These are phyloP conservation scores for Termitomyces bulborhizus DNA, from an alignment of 768 basidiomycete species.

Conservation along the genomic window DNA sequence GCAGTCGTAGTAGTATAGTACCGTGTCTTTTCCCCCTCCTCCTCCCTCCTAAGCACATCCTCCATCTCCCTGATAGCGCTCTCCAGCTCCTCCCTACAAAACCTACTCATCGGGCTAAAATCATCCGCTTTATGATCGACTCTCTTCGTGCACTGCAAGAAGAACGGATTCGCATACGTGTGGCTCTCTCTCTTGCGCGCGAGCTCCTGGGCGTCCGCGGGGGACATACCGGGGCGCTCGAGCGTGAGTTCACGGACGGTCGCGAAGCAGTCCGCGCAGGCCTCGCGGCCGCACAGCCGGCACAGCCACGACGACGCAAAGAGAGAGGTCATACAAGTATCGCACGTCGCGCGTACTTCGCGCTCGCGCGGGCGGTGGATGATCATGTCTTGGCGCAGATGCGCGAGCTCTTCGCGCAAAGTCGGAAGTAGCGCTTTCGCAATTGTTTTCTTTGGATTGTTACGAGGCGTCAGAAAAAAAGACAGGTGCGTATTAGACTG, in stretches of 20 bases:
- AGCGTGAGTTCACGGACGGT: constrained; percentile 61
- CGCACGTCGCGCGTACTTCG: constrained; percentile 81
- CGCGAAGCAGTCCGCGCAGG: constrained; percentile 78
- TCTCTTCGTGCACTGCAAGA: constrained; percentile 63
- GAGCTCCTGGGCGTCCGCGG: constrained; percentile 37
- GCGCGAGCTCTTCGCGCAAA: constrained; percentile 57
- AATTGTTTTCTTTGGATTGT: constrained; percentile 39
- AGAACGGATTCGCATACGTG: constrained; percentile 63
- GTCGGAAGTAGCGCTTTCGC: constrained; percentile 64
- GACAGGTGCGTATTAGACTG: too few species aligned
- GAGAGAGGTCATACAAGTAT: constrained; percentile 91
- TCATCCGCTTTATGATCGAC: constrained; percentile 62
- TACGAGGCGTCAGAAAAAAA: too few species aligned
- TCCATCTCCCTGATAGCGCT: constrained; percentile 69
- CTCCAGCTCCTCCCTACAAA: constrained; percentile 57
- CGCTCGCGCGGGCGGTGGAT: constrained; percentile 73
- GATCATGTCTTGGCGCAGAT: constrained; percentile 49
- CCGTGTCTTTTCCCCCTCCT: neutral
- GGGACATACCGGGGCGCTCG: constrained; percentile 40
- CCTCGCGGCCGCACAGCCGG: constrained; percentile 83
- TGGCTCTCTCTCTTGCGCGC: constrained; percentile 52
- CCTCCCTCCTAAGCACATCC: constrained; percentile 28
- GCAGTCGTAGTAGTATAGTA: too few species aligned
- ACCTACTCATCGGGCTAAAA: constrained; percentile 79
- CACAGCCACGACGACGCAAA: constrained; percentile 92